Base-by-base conservation (phyloP, 768 basidiomycete genomes). In the Cystobasidium tubakii region DNA sequence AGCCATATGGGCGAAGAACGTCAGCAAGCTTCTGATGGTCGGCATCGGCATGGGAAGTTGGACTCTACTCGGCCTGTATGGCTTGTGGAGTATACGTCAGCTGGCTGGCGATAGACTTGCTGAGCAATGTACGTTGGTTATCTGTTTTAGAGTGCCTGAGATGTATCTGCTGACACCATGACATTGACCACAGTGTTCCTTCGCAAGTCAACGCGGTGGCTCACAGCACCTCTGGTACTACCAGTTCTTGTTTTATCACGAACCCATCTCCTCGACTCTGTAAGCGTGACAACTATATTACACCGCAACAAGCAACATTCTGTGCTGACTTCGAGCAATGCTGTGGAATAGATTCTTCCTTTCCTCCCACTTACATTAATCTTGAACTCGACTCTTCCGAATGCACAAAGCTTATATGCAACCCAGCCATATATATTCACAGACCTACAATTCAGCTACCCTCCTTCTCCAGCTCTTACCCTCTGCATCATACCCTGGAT, bases 401-500 rank as follows among this genome's bases (percentile, higher is more conserved):
- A 33, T 55, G 9, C 69, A 13, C 42, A 42, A 17, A n/a, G 23
- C 23, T 23, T 66, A 0, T 33, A 71, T 55, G 29, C 60, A 9
- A 46, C 50, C 23, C 71, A 77, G 53, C 75, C 74, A 0, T 50
- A 69, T 65, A 64, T 69, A 1, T 67, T 78, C 43, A 62, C 69
- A 43, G 76, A 77, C 54, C 76, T 76, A n/a, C 44, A 75, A 36
- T 27, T 78, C 25, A 55, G 62, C 15, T 78, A 25, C 65, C 77
- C 77, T 0, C 77, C 77, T 25, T 74, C 74, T 0, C 78, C 78
- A 3, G 75, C 77, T 3, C 71, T 77, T 2, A 77, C 75, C 1
- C 55, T 79, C 42, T 79, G 78, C 42, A 39, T 77, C 33, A 43
- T 79, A 21, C 78, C 78, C 19, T 79, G 78, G 78, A 53, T 76